These are phyloP conservation scores for Clitocybe nebularis DNA, from an alignment of 1,284 basidiomycete genomes.

Conservation along the genomic window DNA sequence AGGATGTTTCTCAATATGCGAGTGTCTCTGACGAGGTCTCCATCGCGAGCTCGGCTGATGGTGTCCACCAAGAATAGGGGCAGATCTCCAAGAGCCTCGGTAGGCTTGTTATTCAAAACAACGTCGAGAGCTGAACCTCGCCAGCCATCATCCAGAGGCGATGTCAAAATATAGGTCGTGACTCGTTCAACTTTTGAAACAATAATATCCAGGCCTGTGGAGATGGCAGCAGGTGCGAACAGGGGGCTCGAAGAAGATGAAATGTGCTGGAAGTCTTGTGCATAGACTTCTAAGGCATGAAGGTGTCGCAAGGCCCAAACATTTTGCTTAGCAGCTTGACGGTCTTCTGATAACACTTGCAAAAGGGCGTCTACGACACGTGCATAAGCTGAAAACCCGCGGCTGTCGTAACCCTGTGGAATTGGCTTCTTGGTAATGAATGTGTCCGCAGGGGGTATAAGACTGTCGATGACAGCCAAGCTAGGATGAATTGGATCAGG, in stretches of 20 bases:
- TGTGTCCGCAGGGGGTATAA: conserved; percentile 45
- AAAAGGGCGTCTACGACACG: conserved; percentile 63
- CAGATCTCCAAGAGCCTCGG: conserved; percentile 25
- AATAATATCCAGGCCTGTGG: conserved; percentile 36
- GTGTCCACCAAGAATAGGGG: conserved; percentile 41
- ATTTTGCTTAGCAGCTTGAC: conserved; percentile 54
- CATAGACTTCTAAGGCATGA: conserved; percentile 53
- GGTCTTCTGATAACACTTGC: conserved; percentile 57
- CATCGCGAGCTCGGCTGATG: conserved; percentile 30
- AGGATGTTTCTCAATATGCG: conserved; percentile 60
- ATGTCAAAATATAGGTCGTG: conserved; percentile 64
- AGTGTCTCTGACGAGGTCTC: conserved; percentile 50
- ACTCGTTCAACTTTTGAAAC: conserved; percentile 55
- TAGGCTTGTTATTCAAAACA: conserved; percentile 21
- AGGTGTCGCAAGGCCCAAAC: conserved; percentile 66
- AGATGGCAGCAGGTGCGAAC: conserved; percentile 39
- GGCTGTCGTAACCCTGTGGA: conserved; percentile 33
- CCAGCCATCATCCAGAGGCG: conserved; percentile 41
- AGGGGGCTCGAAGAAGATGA: conserved; percentile 45
- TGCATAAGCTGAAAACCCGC: conserved; percentile 60
- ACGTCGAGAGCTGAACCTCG: conserved; percentile 36
- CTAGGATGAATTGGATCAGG: conserved; percentile 50
- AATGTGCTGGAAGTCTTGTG: conserved; percentile 51
- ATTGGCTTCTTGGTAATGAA: conserved; percentile 17
- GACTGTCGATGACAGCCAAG: conserved; percentile 58